Base-by-base conservation (phyloP, 2,329 filamentous ascomycete genomes). In the Ascochyta koolunga region DNA sequence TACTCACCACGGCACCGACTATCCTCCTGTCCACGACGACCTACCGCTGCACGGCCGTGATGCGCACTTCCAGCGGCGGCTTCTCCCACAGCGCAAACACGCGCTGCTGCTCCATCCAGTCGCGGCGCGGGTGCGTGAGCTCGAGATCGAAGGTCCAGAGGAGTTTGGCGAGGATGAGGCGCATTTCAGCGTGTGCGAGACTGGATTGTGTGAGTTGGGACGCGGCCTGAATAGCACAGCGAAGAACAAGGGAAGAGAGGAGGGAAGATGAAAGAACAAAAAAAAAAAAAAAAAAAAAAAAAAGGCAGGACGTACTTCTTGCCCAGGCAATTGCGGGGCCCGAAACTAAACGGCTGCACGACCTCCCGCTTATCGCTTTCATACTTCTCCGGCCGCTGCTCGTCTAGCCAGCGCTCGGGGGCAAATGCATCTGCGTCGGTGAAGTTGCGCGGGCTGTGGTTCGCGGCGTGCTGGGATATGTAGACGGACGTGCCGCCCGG, bases 31-130 rank as follows among this genome's bases (percentile, higher is more conserved):
- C n/a, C n/a, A n/a, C n/a, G n/a, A n/a, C 9, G 27, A 18, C 25
- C 58, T 41, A 67, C 16, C 55, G 39, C 44, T 53, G 31, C 19
- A 69, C 64, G 37, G 66, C 51, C 25, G 48, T 65, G 38, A 75
- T 35, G 19, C 46, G 61, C 1, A 74, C 60, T 59, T 61, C 65
- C 40, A 75, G 42, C 9, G 46, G 35, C 3, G 56, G 54, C 52
- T 76, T 77, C 31, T 70, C 64, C 71, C 71, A 76, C 5, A 76
- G 48, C 32, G 57, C 59, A 50, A 65, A 75, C 8, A 66, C 54
- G 25, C 66, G 64, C 54, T 75, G 71, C 2, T 54, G 46, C 6
- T 40, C 38, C 25, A 76, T 58, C 78, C 79, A 82, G 47, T 81
- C 71, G 1, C 62, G 37, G 10, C 42, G 15, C 8, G 61, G 60